A percentile compares a stretch with the other conserved stretches of the same genome.
These are phyloP conservation scores for Coix lacrymajobi DNA, from an alignment of 176 grass and related monocot genomes.

Conservation along the genomic window DNA sequence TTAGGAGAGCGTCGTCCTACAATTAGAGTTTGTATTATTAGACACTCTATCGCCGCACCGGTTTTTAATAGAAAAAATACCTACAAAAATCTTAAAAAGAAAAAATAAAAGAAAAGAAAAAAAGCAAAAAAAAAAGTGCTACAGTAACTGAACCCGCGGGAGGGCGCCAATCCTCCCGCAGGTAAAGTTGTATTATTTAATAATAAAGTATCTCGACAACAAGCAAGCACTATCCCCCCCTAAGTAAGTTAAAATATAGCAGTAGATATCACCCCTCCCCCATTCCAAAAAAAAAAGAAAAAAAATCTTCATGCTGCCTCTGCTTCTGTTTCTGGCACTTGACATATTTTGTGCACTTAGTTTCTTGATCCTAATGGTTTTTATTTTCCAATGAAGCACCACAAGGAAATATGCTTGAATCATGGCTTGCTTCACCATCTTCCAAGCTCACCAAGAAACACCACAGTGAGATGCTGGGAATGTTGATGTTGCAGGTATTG, in stretches of 20 bases:
- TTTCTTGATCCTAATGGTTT: conserved; percentile 1
- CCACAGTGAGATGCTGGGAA: conserved; percentile 18
- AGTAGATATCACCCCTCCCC: not conserved
- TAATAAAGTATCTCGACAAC: not conserved
- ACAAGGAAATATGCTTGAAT: conserved; percentile 59
- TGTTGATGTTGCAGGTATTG: conserved; percentile 46
- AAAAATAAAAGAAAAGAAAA: no score
- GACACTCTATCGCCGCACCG: no score
- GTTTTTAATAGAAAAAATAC: no score
- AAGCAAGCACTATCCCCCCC: not conserved
- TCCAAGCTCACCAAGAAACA: conserved; percentile 44
- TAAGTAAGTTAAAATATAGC: not conserved
- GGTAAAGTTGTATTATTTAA: no score
- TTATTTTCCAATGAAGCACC: conserved; percentile 42
- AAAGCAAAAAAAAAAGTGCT: no score
- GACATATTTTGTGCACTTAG: conserved; percentile 2
- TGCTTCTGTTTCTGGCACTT: not conserved
- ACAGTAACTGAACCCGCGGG: no score
- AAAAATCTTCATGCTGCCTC: not conserved
- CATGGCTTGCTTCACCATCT: conserved; percentile 60
- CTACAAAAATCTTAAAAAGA: no score
- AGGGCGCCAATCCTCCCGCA: no score
- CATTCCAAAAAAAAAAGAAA: not conserved
- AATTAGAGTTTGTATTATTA: no score
- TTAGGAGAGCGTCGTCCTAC: no score